phyloP scores from a whole-genome alignment of 768 basidiomycete species.

The Agaricus blazei region DNA sequence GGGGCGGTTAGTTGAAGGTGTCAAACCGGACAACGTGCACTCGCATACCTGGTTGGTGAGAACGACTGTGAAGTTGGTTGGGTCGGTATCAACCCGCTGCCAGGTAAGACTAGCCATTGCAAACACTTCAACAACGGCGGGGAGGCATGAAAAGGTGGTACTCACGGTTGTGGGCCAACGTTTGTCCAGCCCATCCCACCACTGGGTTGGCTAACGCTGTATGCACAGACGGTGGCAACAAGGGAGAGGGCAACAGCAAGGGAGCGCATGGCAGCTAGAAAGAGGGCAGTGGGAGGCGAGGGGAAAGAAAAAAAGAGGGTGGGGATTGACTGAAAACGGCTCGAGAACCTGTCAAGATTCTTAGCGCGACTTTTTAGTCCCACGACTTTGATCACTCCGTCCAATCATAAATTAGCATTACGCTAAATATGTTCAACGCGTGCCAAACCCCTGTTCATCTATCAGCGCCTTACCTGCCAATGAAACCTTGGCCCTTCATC shows the following conservation, averaged over 20 bases:
- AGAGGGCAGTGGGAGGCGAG: constrained; percentile 24
- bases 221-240: constrained; percentile 57
- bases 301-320: constrained; percentile 15
- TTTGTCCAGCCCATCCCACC: constrained; percentile 49
- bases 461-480: no score
- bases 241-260: constrained; percentile 37
- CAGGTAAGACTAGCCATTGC: constrained; percentile 42
- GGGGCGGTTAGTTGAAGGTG: constrained; percentile 2
- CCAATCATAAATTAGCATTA: no score
- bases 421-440: no score
- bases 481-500: no score
- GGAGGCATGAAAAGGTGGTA: background rate
- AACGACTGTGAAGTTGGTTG: constrained; percentile 60
- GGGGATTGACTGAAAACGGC: constrained; percentile 13
- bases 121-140: background rate
- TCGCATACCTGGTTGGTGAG: constrained; percentile 56
- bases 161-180: constrained; percentile 44
- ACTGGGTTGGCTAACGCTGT: constrained; percentile 52
- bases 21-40: background rate
- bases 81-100: constrained; percentile 63
- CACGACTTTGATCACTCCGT: no score
- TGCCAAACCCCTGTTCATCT: no score
- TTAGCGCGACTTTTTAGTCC: no score
- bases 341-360: background rate
- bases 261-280: constrained; percentile 26